A percentile compares a stretch with the other conserved stretches of the same genome.
phyloP scores from a whole-genome alignment of 2,329 filamentous ascomycete genomes.

The Ceratocystis huliohia region DNA sequence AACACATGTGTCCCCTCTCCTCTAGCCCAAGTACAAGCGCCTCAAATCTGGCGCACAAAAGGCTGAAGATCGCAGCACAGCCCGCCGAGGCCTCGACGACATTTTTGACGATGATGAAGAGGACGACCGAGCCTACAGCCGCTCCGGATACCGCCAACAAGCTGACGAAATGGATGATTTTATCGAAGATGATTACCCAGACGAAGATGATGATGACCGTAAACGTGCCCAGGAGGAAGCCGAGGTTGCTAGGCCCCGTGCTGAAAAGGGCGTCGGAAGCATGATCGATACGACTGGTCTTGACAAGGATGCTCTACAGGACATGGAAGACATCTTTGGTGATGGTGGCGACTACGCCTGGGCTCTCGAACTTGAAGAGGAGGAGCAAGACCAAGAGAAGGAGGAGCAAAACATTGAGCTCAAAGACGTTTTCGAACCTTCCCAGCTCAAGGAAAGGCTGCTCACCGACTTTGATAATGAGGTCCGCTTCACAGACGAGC shows the following conservation, averaged over 20 bases:
- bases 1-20: neutral
- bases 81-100: constrained; percentile 66
- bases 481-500: constrained; percentile 78
- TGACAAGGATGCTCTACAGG: constrained; percentile 84
- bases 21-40: constrained; percentile 82
- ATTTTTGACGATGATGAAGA: constrained; percentile 93
- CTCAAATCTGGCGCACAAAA: constrained; percentile 82
- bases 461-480: constrained; percentile 90
- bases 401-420: constrained; percentile 79
- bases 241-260: constrained; percentile 69
- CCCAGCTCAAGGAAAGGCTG: constrained; percentile 84
- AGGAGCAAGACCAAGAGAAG: constrained; percentile 64
- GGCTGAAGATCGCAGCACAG: constrained; percentile 51
- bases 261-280: constrained; percentile 51
- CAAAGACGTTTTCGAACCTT: constrained; percentile 96
- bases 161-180: constrained; percentile 86
- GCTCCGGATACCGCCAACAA: constrained; percentile 44
- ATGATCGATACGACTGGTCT: constrained; percentile 71
- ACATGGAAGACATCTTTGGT: constrained; percentile 92
- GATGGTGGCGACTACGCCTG: constrained; percentile 93
- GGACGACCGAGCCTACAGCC: constrained; percentile 38
- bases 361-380: constrained; percentile 78
- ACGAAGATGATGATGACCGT: constrained; percentile 61
- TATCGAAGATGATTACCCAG: constrained; percentile 90
- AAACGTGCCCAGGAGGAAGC: constrained; percentile 69